These are phyloP conservation scores for Phialophora expanda DNA, from an alignment of 2,329 filamentous ascomycete species.

Conservation along the genomic window DNA sequence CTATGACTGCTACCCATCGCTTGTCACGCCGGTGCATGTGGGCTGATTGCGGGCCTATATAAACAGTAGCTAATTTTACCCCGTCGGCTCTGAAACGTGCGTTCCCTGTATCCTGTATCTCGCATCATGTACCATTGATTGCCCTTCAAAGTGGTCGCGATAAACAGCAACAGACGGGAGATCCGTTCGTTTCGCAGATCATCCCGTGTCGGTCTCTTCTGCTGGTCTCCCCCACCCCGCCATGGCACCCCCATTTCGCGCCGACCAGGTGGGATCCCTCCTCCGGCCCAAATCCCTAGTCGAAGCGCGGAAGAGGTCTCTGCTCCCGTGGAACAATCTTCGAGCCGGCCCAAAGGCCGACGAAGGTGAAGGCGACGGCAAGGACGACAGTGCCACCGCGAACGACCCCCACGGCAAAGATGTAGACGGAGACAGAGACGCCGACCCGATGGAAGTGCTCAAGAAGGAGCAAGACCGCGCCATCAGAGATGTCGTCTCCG, in stretches of 20 bases:
- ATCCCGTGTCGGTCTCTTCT: no score
- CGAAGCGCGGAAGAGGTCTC: conserved; percentile 31
- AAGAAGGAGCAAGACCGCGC: conserved; percentile 25
- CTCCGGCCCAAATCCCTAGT: conserved; percentile 38
- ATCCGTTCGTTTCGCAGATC: no score
- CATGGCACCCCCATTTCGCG: conserved; percentile 40
- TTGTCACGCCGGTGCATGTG: background rate
- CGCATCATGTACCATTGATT: no score
- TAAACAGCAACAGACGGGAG: no score
- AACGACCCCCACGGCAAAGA: conserved; percentile 8
- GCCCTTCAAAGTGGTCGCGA: no score
- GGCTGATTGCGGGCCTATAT: background rate
- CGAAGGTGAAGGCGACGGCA: conserved; percentile 7
- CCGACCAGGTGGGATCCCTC: conserved; percentile 42
- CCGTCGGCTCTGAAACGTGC: no score
- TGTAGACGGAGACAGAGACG: background rate
- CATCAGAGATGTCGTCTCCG: conserved; percentile 33
- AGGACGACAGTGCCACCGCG: background rate
- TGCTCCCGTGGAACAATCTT: conserved; percentile 14
- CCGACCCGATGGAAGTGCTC: conserved; percentile 8
- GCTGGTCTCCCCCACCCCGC: conserved; percentile 42
- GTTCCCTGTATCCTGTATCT: no score
- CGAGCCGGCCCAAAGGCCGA: conserved; percentile 4
- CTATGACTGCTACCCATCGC: background rate
- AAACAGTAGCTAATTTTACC: background rate